Evolutionary conservation across 164 flowering plant genomes (phyloP).

Genomic region (Tinospora cordifolia): DNA sequence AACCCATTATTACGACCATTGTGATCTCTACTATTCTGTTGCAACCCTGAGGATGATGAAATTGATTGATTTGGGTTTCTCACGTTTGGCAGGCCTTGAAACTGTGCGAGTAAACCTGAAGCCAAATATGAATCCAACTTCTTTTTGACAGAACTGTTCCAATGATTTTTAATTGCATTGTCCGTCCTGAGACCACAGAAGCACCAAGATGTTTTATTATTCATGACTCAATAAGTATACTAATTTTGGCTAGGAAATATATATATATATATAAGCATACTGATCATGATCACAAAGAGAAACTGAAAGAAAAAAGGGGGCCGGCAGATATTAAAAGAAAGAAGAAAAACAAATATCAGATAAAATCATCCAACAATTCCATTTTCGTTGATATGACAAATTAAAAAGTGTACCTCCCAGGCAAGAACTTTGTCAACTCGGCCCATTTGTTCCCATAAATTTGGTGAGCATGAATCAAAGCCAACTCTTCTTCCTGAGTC

Average conservation of each 20-base stretch:
- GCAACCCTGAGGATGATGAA: constrained; percentile 43
- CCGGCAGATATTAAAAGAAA: background rate
- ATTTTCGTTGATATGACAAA: background rate
- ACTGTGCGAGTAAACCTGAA: constrained; percentile 73
- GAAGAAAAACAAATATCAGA: background rate
- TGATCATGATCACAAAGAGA: background rate
- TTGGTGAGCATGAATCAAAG: constrained; percentile 85
- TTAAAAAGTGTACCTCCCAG: constrained; percentile 61
- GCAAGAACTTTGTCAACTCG: constrained; percentile 83
- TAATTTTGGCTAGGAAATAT: background rate
- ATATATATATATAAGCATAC: background rate
- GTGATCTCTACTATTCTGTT: constrained; percentile 45
- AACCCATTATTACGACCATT: constrained; percentile 31
- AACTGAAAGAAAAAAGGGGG: background rate
- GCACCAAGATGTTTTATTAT: constrained; percentile 15
- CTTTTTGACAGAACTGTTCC: constrained; percentile 97
- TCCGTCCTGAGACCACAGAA: constrained; percentile 68
- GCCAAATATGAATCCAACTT: constrained; percentile 73
- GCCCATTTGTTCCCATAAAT: constrained; percentile 97
- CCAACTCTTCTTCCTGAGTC: constrained; percentile 95
- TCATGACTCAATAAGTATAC: background rate
- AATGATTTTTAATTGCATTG: constrained; percentile 98
- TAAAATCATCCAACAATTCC: background rate
- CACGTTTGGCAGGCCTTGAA: constrained; percentile 39
- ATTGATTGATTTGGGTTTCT: constrained; percentile 32